Evolutionary conservation across 1,284 basidiomycete genomes (phyloP).

Genomic region (Sanghuangporus baumii): DNA sequence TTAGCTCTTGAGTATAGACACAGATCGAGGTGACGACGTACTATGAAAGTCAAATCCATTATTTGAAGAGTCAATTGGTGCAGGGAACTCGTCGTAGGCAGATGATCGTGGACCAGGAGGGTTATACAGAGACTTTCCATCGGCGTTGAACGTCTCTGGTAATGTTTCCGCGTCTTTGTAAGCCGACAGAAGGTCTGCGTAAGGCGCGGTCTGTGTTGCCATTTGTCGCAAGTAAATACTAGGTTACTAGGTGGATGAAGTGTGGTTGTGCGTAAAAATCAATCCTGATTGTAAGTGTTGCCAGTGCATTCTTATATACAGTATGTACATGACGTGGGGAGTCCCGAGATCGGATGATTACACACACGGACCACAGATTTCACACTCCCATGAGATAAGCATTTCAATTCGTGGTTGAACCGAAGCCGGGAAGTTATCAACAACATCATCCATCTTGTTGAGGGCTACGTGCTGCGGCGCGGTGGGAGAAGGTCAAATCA

Average conservation of each 20-base stretch:
- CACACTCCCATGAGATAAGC: neutral
- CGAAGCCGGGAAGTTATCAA: too few species aligned
- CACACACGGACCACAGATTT: neutral
- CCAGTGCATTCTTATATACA: neutral
- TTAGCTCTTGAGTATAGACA: neutral
- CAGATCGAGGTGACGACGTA: constrained; percentile 27
- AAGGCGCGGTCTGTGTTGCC: neutral
- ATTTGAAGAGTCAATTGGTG: constrained; percentile 45
- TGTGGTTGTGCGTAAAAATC: too few species aligned
- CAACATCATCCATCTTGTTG: too few species aligned
- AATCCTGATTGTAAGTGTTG: neutral
- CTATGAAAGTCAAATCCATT: constrained; percentile 68
- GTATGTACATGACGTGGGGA: neutral
- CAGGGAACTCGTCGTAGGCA: constrained; percentile 48
- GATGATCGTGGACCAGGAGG: constrained; percentile 38
- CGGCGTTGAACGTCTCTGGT: constrained; percentile 42
- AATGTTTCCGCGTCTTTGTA: constrained; percentile 45
- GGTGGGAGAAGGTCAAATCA: too few species aligned
- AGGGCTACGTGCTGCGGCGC: too few species aligned
- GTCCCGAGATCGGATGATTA: neutral
- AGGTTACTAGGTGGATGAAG: neutral
- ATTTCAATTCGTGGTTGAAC: too few species aligned
- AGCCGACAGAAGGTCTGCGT: constrained; percentile 37
- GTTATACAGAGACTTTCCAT: constrained; percentile 57
- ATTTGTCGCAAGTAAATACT: neutral